These are phyloP conservation scores for Agaricus subrufescens DNA, from an alignment of 768 basidiomycete genomes.

Conservation along the genomic window DNA sequence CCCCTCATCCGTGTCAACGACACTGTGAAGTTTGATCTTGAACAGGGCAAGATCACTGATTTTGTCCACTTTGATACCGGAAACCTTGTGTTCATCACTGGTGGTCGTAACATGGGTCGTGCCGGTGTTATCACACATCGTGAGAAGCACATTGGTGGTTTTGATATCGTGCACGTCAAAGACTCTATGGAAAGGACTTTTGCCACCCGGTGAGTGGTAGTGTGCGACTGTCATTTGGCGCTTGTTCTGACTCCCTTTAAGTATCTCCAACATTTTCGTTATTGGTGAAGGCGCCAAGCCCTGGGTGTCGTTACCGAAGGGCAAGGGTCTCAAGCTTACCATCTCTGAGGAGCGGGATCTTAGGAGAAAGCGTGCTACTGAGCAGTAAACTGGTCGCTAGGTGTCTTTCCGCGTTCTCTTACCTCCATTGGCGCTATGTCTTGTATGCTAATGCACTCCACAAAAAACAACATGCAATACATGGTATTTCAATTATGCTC, in stretches of 20 bases:
- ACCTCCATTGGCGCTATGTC: constrained; percentile 31
- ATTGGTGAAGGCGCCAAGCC: constrained; percentile 95
- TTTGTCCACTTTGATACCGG: constrained; percentile 96
- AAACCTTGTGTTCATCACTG: constrained; percentile 96
- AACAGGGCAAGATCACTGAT: constrained; percentile 89
- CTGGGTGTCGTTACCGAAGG: constrained; percentile 95
- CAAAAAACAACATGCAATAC: constrained; percentile 22
- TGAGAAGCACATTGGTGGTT: constrained; percentile 97
- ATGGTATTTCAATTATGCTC: constrained; percentile 16
- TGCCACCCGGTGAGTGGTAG: constrained; percentile 79
- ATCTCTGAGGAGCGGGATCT: constrained; percentile 96
- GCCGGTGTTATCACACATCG: constrained; percentile 93
- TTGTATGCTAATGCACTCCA: constrained; percentile 33
- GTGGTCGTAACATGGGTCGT: constrained; percentile 99
- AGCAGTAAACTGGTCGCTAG: constrained; percentile 40
- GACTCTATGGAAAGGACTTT: constrained; percentile 94
- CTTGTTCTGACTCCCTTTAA: constrained; percentile 24
- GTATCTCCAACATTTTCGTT: constrained; percentile 96
- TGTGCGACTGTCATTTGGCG: background rate
- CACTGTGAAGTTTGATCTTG: constrained; percentile 95
- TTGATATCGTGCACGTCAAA: constrained; percentile 98
- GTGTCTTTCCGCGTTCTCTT: constrained; percentile 17
- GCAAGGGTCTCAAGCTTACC: constrained; percentile 96
- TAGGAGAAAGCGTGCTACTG: constrained; percentile 77
- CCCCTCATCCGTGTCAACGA: constrained; percentile 94